These are phyloP conservation scores for Lasiosphaeria hispida DNA, from an alignment of 495 filamentous ascomycete species.

Conservation along the genomic window DNA sequence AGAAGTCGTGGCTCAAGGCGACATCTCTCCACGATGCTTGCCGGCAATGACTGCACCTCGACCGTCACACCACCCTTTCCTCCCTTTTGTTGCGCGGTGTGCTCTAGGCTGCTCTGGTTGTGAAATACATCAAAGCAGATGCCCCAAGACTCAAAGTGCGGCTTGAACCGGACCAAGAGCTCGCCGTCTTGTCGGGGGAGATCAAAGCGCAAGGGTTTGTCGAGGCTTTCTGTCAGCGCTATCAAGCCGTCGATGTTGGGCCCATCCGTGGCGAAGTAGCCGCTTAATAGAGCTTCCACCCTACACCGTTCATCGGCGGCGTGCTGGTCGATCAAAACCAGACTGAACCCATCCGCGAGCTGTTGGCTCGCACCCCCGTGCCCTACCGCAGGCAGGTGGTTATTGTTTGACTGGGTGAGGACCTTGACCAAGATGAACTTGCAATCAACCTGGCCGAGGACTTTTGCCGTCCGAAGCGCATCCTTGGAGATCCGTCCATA, in stretches of 20 bases:
- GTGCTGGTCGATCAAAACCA: conserved; percentile 90
- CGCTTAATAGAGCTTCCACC: conserved; percentile 63
- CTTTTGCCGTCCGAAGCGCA: conserved; percentile 57
- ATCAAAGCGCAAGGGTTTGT: conserved; percentile 60
- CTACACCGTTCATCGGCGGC: conserved; percentile 88
- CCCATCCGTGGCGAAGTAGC: conserved; percentile 32
- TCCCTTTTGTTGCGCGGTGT: background rate
- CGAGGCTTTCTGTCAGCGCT: conserved; percentile 29
- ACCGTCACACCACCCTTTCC: conserved; percentile 30
- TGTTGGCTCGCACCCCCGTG: too few species aligned
- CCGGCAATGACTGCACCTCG: conserved; percentile 59
- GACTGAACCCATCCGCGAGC: conserved; percentile 19
- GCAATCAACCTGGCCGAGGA: conserved; percentile 80
- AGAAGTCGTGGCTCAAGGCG: conserved; percentile 66
- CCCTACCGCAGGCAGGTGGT: background rate
- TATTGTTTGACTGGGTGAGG: conserved; percentile 5
- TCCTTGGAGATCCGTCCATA: conserved; percentile 64
- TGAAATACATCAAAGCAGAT: conserved; percentile 54
- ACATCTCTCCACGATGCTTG: conserved; percentile 72
- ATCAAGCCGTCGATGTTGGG: background rate
- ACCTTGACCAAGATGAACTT: conserved; percentile 84
- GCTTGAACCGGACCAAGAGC: conserved; percentile 53
- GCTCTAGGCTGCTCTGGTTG: background rate
- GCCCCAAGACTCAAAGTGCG: conserved; percentile 69
- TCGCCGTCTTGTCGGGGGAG: conserved; percentile 55